A percentile compares a stretch with the other conserved stretches of the same genome.
phyloP scores from a whole-genome alignment of 495 filamentous ascomycete species.

The Lentithecium fluviatile region DNA sequence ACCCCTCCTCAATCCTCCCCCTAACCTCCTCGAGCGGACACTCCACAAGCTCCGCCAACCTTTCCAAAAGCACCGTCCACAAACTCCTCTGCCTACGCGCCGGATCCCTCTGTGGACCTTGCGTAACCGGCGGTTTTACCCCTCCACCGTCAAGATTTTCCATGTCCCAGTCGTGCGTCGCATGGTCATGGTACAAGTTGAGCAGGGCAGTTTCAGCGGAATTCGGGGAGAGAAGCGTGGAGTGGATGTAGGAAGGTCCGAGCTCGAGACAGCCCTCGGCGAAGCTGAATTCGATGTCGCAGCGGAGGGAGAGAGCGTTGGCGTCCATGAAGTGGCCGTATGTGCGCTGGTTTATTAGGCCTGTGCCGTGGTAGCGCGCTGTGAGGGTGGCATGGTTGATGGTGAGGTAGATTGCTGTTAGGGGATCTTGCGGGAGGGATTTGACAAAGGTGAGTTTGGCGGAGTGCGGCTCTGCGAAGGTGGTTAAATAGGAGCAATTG shows the following conservation, averaged over 20 bases:
- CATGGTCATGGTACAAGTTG: conserved; percentile 24
- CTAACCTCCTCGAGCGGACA: conserved; percentile 7
- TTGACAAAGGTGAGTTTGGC: conserved; percentile 18
- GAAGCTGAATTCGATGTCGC: conserved; percentile 21
- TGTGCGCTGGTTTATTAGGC: conserved; percentile 17
- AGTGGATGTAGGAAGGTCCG: conserved; percentile 13
- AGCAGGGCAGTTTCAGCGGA: conserved; percentile 7
- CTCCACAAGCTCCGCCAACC: conserved; percentile 3
- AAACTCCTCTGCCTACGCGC: neutral
- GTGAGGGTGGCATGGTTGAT: conserved; percentile 14
- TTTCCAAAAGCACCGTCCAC: conserved; percentile 11
- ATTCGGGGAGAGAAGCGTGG: conserved; percentile 2
- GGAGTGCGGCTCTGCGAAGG: neutral
- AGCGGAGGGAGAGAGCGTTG: conserved; percentile 8
- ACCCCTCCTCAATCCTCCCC: neutral
- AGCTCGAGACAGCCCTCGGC: conserved; percentile 16
- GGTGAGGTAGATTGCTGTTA: conserved; percentile 13
- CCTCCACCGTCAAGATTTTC: neutral
- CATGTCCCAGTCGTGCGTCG: conserved; percentile 6
- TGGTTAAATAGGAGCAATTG: neutral
- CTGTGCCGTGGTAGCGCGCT: conserved; percentile 18
- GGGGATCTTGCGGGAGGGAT: conserved; percentile 18
- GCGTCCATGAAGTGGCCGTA: conserved; percentile 15
- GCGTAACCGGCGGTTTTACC: conserved; percentile 8
- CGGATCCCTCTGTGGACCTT: conserved; percentile 15